phyloP scores from a whole-genome alignment of 2,329 filamentous ascomycete genomes.

The Fusarium camptoceras region DNA sequence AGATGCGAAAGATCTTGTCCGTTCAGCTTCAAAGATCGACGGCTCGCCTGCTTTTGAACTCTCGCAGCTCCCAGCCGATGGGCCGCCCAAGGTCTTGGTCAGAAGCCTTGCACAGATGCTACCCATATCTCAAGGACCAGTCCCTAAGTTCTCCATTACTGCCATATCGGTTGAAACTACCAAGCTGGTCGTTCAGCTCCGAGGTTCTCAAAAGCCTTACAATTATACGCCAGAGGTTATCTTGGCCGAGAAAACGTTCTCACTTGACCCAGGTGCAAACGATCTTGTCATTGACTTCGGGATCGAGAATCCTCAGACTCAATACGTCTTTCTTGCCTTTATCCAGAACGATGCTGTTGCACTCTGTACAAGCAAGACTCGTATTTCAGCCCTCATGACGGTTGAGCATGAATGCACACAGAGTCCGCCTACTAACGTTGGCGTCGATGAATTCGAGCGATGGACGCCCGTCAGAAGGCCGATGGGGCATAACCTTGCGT shows the following conservation, averaged over 20 bases:
- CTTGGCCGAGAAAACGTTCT: neutral
- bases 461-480: conserved; percentile 16
- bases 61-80: neutral
- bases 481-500: conserved; percentile 5
- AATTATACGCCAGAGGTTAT: conserved; percentile 16
- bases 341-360: conserved; percentile 14
- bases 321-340: conserved; percentile 18
- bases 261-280: neutral
- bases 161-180: conserved; percentile 11
- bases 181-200: neutral
- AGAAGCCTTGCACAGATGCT: conserved; percentile 22
- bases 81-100: conserved; percentile 10
- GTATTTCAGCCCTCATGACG: conserved; percentile 19
- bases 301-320: conserved; percentile 11
- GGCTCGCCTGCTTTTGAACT: conserved; percentile 1
- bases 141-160: conserved; percentile 1
- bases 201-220: conserved; percentile 8
- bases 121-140: neutral
- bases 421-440: conserved; percentile 5
- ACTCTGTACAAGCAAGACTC: conserved; percentile 6
- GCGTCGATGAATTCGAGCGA: conserved; percentile 16
- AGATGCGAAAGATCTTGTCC: conserved; percentile 6
- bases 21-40: neutral
- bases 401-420: conserved; percentile 18
- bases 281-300: conserved; percentile 8